These are phyloP conservation scores for Ogataea populi-albae DNA, from an alignment of 805 yeast genomes.

Conservation along the genomic window DNA sequence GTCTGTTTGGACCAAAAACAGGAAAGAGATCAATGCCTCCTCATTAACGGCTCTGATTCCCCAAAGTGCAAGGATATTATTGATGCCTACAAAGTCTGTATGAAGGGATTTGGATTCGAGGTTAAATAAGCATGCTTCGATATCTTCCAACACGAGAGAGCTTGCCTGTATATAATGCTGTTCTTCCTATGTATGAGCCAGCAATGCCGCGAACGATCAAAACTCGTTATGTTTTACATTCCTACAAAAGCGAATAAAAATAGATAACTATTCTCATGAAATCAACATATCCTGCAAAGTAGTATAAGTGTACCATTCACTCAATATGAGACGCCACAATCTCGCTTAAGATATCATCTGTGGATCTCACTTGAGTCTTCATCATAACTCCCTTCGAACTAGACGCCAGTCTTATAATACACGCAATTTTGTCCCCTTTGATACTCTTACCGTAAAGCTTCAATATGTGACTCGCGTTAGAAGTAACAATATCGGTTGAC, in stretches of 20 bases:
- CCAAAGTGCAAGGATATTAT: conserved; percentile 77
- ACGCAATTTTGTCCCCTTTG: conserved; percentile 52
- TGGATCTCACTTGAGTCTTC: conserved; percentile 58
- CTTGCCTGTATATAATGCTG: conserved; percentile 7
- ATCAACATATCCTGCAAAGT: too few relatives aligned
- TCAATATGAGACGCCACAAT: conserved; percentile 51
- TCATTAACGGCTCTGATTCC: conserved; percentile 78
- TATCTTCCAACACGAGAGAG: too few relatives aligned
- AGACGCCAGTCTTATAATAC: conserved; percentile 45
- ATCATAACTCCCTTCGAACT: conserved; percentile 49
- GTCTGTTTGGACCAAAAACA: conserved; percentile 70
- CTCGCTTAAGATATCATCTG: conserved; percentile 46
- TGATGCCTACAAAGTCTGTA: conserved; percentile 74
- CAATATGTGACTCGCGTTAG: conserved; percentile 61
- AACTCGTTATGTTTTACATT: too few relatives aligned
- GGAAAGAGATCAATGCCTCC: conserved; percentile 80
- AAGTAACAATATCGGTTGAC: conserved; percentile 62
- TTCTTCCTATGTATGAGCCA: too few relatives aligned
- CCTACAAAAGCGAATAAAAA: too few relatives aligned
- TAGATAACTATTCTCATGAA: too few relatives aligned
- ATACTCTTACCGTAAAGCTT: conserved; percentile 80
- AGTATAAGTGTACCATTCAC: too few relatives aligned
- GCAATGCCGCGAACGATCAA: too few relatives aligned
- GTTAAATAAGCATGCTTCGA: conserved; percentile 32
- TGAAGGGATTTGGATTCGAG: conserved; percentile 88